Evolutionary conservation across 139 green algal species (phyloP).

Genomic region (Axilococcus clingmanii): DNA sequence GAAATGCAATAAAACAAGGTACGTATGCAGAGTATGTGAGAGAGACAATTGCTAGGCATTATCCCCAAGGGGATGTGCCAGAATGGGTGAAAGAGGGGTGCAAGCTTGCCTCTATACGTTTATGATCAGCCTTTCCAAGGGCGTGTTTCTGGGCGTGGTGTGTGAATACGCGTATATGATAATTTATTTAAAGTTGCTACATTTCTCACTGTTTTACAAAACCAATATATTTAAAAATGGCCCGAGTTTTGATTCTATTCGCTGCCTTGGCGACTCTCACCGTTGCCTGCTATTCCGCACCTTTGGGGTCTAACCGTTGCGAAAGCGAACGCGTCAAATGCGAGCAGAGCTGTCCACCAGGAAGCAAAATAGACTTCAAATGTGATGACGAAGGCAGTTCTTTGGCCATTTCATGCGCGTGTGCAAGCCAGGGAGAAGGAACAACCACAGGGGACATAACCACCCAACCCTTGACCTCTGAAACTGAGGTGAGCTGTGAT

Average conservation of each 20-base stretch:
- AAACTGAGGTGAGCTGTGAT: neutral
- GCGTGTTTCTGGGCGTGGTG: neutral
- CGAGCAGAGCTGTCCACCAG: neutral
- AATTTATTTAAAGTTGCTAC: too few relatives aligned
- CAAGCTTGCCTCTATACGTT: constrained; percentile 35
- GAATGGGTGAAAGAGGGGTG: constrained; percentile 56
- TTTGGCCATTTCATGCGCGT: neutral
- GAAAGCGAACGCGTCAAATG: neutral
- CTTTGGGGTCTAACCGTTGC: neutral
- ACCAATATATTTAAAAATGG: neutral
- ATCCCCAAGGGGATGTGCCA: constrained; percentile 37
- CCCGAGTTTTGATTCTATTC: neutral
- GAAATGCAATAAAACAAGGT: constrained; percentile 44
- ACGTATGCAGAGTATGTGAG: constrained; percentile 60
- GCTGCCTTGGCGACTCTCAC: neutral
- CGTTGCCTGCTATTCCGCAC: too few relatives aligned
- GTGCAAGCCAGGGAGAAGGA: neutral
- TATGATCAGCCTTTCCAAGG: constrained; percentile 1
- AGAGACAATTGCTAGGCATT: constrained; percentile 52
- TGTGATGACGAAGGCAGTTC: neutral
- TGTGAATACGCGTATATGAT: too few relatives aligned
- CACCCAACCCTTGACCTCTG: too few relatives aligned
- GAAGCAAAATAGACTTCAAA: neutral
- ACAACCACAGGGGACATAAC: neutral
- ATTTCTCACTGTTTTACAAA: too few relatives aligned